Evolutionary conservation across 331 rosid species (phyloP), one percentile per base, ranked within the genome.

Genomic region (Prunus yedoensis): DNA sequence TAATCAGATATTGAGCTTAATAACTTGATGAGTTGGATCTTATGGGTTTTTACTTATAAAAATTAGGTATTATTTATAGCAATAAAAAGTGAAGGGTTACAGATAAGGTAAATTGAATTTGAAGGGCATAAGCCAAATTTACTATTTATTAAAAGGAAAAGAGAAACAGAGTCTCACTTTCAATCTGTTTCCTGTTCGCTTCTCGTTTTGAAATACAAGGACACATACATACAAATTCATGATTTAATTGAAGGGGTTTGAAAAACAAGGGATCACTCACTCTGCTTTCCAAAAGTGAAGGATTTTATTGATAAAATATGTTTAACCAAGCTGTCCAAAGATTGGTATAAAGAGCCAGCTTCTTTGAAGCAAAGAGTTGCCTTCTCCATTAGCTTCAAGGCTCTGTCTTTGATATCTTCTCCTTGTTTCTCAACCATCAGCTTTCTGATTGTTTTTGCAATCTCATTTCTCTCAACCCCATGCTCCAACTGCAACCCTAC

Each of bases 401-500:
- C 68, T 68, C 59, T 66, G 13, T 79, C 71, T 71, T 79, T 84
- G 15, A 87, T 81, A 70, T 81, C 85, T 20, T 60, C 68, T 17
- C 83, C 86, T 65, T 83, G 84, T 14, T 47, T 64, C 46, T 0
- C 85, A 47, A 82, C 74, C 81, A 84, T 74, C 4, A 79, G 0
- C 45, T 18, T 87, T 47, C 59, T 77, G 69, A 84, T 70, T 11
- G 46, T 64, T 54, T 35, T 76, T 38, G 78, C 82, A 57, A 86
- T 68, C 72, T 78, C 77, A 11, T 23, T 18, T 78, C 84, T 83
- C 65, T 81, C 84, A 16, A 81, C 6, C 47, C 76, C 66, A n/a
- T 86, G 53, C 56, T 81, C 82, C 6, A 86, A 43, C n/a, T 66
- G 71, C 74, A 83, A 53, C 0, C 89, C 91, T 47, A 87, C 68